A percentile compares a stretch with the other conserved stretches of the same genome.
phyloP scores from a whole-genome alignment of 148 eudicot genomes.

The Camellia granthamiana region DNA sequence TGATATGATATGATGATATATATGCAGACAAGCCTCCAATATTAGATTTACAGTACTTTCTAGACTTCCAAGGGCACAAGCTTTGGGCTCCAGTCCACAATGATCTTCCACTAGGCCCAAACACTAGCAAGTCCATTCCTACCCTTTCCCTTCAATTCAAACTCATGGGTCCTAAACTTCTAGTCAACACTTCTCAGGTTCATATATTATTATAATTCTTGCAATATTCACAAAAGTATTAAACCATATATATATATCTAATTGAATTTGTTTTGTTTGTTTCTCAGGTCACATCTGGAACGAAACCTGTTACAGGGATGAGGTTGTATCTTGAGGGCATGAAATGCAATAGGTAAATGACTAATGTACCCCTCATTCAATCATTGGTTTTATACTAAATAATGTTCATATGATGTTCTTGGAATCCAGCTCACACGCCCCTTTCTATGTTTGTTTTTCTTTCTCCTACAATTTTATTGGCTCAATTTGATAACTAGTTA shows the following conservation, averaged over 20 bases:
- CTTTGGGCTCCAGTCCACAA: constrained; percentile 81
- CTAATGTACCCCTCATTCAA: too few relatives aligned
- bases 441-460: neutral
- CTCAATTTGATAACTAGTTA: too few relatives aligned
- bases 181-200: constrained; percentile 77
- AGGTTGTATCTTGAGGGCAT: constrained; percentile 78
- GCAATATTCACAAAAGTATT: too few relatives aligned
- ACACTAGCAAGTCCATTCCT: constrained; percentile 32
- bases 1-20: too few relatives aligned
- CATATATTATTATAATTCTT: too few relatives aligned
- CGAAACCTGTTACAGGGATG: constrained; percentile 71
- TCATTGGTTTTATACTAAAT: too few relatives aligned
- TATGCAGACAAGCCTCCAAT: constrained; percentile 81
- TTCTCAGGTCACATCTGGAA: constrained; percentile 53
- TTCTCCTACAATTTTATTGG: too few relatives aligned
- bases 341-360: constrained; percentile 56
- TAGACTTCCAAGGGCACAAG: constrained; percentile 77
- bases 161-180: constrained; percentile 68
- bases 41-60: constrained; percentile 60
- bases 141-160: constrained; percentile 62
- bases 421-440: neutral
- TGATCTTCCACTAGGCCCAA: constrained; percentile 77
- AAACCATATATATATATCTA: too few relatives aligned
- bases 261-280: neutral
- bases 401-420: too few relatives aligned